Evolutionary conservation across 140 eudicot species (phyloP).

Genomic region (Oenanthe javanica): DNA sequence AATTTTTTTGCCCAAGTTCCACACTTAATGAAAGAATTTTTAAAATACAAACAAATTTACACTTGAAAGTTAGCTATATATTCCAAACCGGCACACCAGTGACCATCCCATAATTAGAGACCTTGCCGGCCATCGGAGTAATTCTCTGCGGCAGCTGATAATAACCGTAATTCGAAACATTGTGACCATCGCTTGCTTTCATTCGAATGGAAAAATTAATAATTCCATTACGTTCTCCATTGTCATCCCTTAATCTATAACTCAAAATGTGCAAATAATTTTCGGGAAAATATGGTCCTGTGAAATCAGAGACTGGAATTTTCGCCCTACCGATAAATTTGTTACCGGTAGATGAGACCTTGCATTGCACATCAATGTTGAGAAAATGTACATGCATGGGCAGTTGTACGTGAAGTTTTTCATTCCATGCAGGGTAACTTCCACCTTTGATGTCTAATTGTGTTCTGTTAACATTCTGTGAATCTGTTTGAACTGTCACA

Average conservation of each 20-base stretch:
- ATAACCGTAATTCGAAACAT: background rate
- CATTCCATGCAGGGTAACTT: slow-evolving; percentile 48
- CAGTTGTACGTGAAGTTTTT: slow-evolving; percentile 36
- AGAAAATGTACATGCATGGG: slow-evolving; percentile 40
- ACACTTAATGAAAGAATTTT: background rate
- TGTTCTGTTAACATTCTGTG: slow-evolving; percentile 16
- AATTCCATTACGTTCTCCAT: slow-evolving; percentile 70
- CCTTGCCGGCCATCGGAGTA: slow-evolving; percentile 16
- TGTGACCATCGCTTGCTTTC: background rate
- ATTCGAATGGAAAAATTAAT: slow-evolving; percentile 55
- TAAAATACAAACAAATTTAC: too few relatives aligned
- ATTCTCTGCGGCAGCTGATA: slow-evolving; percentile 13
- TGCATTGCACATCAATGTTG: slow-evolving; percentile 43
- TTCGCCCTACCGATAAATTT: slow-evolving; percentile 36
- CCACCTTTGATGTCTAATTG: slow-evolving; percentile 35
- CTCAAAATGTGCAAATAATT: slow-evolving; percentile 67
- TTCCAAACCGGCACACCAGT: slow-evolving; percentile 29
- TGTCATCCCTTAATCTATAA: slow-evolving; percentile 50
- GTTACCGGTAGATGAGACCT: slow-evolving; percentile 17
- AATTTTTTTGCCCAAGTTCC: too few relatives aligned
- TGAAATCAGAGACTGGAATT: slow-evolving; percentile 59
- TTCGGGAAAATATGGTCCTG: slow-evolving; percentile 29
- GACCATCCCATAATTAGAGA: slow-evolving; percentile 15
- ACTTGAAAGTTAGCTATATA: background rate
- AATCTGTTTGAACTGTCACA: slow-evolving; percentile 25